Evolutionary conservation across 495 filamentous ascomycete species (phyloP), one percentile per base, ranked within the genome.

Genomic region (Gamarada debralockiae): DNA sequence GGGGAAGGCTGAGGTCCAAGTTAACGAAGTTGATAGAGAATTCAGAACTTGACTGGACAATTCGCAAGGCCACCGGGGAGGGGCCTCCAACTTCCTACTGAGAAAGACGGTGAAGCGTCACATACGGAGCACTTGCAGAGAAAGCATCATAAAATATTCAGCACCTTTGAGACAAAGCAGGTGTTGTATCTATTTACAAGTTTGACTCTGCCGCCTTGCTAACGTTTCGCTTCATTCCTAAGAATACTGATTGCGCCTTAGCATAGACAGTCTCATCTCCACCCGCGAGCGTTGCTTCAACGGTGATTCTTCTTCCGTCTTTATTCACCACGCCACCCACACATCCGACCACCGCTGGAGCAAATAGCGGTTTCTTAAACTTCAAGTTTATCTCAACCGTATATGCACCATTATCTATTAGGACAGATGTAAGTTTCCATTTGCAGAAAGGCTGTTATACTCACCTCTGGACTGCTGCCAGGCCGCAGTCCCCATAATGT

Each of bases 291-390:
- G 49, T 56, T 24, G 64, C 64, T 29, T 43, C 42, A 12, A 64
- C 50, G 1, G 46, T 46, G 12, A 65, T n/a, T 50, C 63, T 67
- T 23, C 57, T 57, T 0, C 64, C 64, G 25, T 60, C 66, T 46
- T 50, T 57, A 31, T 64, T 59, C 15, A 61, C 46, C 4, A 65
- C 57, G 24, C 52, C 56, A 12, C 61, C 62, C 1, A 58, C 42
- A 10, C 52, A 50, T n/a, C 65, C 46, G 18, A 68, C 52, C n/a
- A 68, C 42, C 43, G 55, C 43, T 22, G 66, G 66, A 31, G 58
- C 52, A 14, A 29, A 36, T 8, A 69, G 53, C 7, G 62, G 59
- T 53, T 55, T 59, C 34, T 55, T 64, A 55, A 62, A 65, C 5
- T 51, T 55, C 13, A 65, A 59, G 34, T 51, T 67, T 22, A 69